Evolutionary conservation across 441 rosid species (phyloP), one percentile per base, ranked within the genome.

Genomic region (Lepidium campestre): DNA sequence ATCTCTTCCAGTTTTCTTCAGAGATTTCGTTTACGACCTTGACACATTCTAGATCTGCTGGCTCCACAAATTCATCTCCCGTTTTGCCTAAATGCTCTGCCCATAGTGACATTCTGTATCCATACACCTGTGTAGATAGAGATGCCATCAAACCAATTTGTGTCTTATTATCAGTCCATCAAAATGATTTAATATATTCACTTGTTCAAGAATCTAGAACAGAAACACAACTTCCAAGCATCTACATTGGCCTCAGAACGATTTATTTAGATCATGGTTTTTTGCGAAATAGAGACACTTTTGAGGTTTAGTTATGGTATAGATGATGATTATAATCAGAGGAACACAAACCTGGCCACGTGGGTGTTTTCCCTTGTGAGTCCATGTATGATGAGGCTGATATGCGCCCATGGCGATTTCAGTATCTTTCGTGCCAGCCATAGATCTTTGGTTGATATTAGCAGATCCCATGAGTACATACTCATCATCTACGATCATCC

Each of bases 371-470:
- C 79, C 87, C 77, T 79, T 86, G 40, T 67, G 12, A 58, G 77
- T 70, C 98, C 94, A 88, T 14, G 94, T 67, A 61, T 90, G 78
- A 81, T 81, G 84, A 19, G 91, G 97, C 72, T 93, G 97, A 72
- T 93, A 93, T n/a, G 94, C 89, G 55, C 94, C 97, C 96, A 93
- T 86, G 23, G 98, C 98, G 63, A 88, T 83, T 82, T 93, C 97
- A 0, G 96, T 84, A 77, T 90, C 98, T 77, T 88, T 93, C 3
- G 96, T 76, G 37, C 97, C 98, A 13, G 96, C 97, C 97, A 93
- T 83, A 32, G 98, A 93, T 83, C 98, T 82, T 82, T 93, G 97
- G 82, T 93, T 93, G 56, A 93, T 90, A 82, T 93, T 93, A 32
- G 97, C 98, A 50, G 98, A 93, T 78, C 98, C 98, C 22, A 93